Evolutionary conservation across 768 basidiomycete species (phyloP), one percentile per base, ranked within the genome.

Genomic region (Lactifluus piperatus): DNA sequence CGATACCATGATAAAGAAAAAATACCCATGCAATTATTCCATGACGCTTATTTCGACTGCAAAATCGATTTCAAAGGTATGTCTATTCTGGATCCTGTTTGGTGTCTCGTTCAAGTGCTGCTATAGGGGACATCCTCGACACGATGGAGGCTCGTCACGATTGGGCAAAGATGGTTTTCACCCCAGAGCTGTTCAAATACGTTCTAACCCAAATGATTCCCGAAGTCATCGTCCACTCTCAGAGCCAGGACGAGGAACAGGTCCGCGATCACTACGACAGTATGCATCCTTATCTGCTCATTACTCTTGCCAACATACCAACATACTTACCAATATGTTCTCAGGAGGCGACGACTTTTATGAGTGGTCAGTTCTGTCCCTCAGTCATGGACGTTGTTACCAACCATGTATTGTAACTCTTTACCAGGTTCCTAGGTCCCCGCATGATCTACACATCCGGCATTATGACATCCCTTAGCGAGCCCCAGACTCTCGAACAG

Each of bases 381-480:
- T 54, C 3, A 20, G 30, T 20, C 50, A 59, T 1, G 14, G 36
- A 24, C 16, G 18, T 20, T 51, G 16, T 36, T 7, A 26, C 39
- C 18, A 37, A 58, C 14, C 6, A 30, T 36, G 20, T 34, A 57
- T 13, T 56, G 50, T 51, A 18, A 26, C 30, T 22, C 5, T 56
- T 45, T 7, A 11, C 1, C 62, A 88, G 87, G 89, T 95, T 95
- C 82, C 80, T 97, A 44, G 93, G 93, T 10, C 88, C 90, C 5
- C 88, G 91, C 61, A 97, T 97, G 95, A 83, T 99, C 69, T 99
- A 98, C 72, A 99, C 97, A 11, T 94, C 91, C 27, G 97, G 97
- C 63, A 78, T 99, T 53, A 80, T 97, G 56, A 75, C 75, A 26
- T 83, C 88, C 69, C 74, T 87, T 59, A 80, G 81, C 64, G 74